A percentile compares a stretch with the other conserved stretches of the same genome.
phyloP scores from a whole-genome alignment of 805 yeast genomes.

The Metschnikowia sp. region DNA sequence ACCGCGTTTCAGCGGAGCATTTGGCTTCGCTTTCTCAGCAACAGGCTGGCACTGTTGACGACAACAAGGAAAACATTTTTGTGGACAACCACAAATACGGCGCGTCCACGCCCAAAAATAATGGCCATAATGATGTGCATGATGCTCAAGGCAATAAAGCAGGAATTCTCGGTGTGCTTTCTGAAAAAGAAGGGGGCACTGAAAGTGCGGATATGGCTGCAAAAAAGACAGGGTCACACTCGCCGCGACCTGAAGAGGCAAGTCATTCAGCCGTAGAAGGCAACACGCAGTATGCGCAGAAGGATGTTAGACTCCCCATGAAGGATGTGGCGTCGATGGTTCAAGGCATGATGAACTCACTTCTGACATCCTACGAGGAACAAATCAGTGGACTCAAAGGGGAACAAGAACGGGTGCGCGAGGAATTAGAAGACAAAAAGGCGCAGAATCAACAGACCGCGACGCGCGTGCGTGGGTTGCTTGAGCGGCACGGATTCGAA shows the following conservation, averaged over 20 bases:
- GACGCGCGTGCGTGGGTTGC: slow-evolving; percentile 24
- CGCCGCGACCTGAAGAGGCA: slow-evolving; percentile 33
- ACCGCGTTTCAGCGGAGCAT: slow-evolving; percentile 35
- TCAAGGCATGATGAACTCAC: slow-evolving; percentile 43
- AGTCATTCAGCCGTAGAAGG: slow-evolving; percentile 27
- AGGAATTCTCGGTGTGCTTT: slow-evolving; percentile 4
- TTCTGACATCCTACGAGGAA: slow-evolving; percentile 53
- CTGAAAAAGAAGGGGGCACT: background rate
- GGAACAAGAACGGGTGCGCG: slow-evolving; percentile 20
- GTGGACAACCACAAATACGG: slow-evolving; percentile 31
- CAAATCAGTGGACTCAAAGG: slow-evolving; percentile 40
- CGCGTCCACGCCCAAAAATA: slow-evolving; percentile 27
- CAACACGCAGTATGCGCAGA: background rate
- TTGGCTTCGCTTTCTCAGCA: slow-evolving; percentile 25
- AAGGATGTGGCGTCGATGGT: slow-evolving; percentile 36
- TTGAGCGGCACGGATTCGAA: slow-evolving; percentile 29
- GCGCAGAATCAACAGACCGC: slow-evolving; percentile 37
- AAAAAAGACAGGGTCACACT: slow-evolving; percentile 15
- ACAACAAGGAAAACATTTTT: slow-evolving; percentile 49
- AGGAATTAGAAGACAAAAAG: slow-evolving; percentile 51
- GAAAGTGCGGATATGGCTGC: too few relatives aligned
- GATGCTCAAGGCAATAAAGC: too few relatives aligned
- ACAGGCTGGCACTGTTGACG: slow-evolving; percentile 27
- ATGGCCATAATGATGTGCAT: too few relatives aligned
- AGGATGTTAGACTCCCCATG: slow-evolving; percentile 25